These are phyloP conservation scores for Syncephalastrum contaminatum DNA, from an alignment of 371 early-diverging fungal genomes.

Conservation along the genomic window DNA sequence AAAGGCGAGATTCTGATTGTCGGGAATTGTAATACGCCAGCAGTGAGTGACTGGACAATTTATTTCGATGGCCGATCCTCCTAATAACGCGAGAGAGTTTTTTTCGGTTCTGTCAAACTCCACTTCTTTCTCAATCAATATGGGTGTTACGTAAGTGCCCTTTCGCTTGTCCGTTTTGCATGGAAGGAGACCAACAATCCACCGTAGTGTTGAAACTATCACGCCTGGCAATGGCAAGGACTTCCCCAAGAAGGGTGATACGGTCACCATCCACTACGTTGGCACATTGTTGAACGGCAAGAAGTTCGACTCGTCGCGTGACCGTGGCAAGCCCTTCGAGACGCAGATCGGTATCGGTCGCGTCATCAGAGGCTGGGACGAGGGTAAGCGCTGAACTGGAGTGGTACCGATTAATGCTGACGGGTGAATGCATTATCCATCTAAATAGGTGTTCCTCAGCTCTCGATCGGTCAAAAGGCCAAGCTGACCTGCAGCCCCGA, in stretches of 20 bases:
- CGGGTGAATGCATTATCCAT: neutral
- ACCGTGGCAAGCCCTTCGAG: conserved; percentile 77
- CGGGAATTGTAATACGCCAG: too few relatives aligned
- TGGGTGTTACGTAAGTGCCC: conserved; percentile 46
- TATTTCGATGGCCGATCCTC: too few relatives aligned
- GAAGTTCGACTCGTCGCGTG: conserved; percentile 87
- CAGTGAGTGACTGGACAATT: too few relatives aligned
- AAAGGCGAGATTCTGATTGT: too few relatives aligned
- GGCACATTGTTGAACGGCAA: conserved; percentile 69
- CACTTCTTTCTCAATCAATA: conserved; percentile 15
- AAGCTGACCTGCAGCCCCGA: conserved; percentile 72
- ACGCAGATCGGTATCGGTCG: conserved; percentile 89
- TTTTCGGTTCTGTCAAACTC: too few relatives aligned
- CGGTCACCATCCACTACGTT: conserved; percentile 71
- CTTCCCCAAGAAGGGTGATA: conserved; percentile 86
- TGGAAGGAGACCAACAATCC: neutral
- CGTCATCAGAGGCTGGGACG: conserved; percentile 86
- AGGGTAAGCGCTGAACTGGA: conserved; percentile 37
- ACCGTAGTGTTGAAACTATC: conserved; percentile 42
- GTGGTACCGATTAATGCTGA: neutral
- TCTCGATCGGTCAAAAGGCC: conserved; percentile 78
- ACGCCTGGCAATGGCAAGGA: conserved; percentile 71
- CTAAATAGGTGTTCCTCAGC: conserved; percentile 79
- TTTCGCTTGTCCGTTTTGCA: neutral
- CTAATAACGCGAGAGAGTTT: too few relatives aligned